Percentiles rank a stretch among this genome's conserved stretches.
phyloP scores from a whole-genome alignment of 495 filamentous ascomycete genomes.

The Cetradonia linearis region DNA sequence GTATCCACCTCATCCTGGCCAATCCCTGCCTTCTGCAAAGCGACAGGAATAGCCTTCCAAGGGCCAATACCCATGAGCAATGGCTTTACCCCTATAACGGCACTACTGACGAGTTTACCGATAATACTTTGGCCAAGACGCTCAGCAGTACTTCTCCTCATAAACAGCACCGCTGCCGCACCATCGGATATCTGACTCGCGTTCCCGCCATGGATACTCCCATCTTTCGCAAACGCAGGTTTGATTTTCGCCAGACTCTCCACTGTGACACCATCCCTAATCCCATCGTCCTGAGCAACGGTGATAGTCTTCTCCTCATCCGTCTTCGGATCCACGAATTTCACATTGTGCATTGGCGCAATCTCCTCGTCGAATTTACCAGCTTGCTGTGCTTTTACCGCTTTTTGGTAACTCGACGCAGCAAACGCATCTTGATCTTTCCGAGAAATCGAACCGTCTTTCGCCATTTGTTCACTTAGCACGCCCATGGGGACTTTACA shows the following conservation, averaged over 20 bases:
- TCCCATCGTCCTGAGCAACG: slow-evolving; percentile 79
- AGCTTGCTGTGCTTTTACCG: slow-evolving; percentile 68
- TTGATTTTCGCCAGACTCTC: slow-evolving; percentile 83
- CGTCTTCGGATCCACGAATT: slow-evolving; percentile 79
- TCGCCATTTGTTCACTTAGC: slow-evolving; percentile 90
- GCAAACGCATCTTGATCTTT: slow-evolving; percentile 79
- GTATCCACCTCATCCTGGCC: slow-evolving; percentile 88
- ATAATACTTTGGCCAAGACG: slow-evolving; percentile 77
- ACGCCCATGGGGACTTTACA: slow-evolving; percentile 98
- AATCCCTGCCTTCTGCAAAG: slow-evolving; percentile 76
- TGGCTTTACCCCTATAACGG: slow-evolving; percentile 80
- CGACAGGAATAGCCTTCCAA: slow-evolving; percentile 91
- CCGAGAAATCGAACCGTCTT: slow-evolving; percentile 63
- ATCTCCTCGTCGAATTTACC: slow-evolving; percentile 95
- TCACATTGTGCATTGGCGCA: slow-evolving; percentile 62
- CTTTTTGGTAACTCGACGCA: slow-evolving; percentile 82
- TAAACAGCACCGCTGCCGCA: slow-evolving; percentile 87
- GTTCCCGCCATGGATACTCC: slow-evolving; percentile 91
- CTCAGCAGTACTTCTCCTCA: slow-evolving; percentile 90
- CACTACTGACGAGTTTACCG: slow-evolving; percentile 78
- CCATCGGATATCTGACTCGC: slow-evolving; percentile 93
- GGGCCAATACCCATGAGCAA: slow-evolving; percentile 94
- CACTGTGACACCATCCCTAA: slow-evolving; percentile 73
- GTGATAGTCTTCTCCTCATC: slow-evolving; percentile 76
- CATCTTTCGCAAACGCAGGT: slow-evolving; percentile 83